Conservation (phyloP, 148 eudicot species). For the Rhododendron griersonianum region DNA sequence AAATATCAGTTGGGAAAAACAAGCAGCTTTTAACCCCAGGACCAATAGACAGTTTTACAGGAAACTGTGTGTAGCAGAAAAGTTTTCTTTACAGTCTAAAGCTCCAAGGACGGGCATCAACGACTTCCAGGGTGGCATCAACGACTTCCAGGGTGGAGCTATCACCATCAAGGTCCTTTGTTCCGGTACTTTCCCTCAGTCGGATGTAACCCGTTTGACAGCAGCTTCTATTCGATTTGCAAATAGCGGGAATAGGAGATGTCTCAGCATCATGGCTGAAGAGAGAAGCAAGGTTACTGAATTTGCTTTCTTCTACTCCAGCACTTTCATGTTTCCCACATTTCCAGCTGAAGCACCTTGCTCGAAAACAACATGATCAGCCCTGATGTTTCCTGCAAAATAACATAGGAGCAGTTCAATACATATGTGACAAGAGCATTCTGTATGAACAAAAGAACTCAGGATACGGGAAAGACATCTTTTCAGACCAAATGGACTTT, state of each 20-base stretch:
- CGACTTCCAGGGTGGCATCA: constrained; percentile 44
- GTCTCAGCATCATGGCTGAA: constrained; percentile 50
- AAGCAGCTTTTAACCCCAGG: neutral
- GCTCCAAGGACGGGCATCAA: constrained; percentile 32
- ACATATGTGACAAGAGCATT: neutral
- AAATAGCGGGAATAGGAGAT: constrained; percentile 46
- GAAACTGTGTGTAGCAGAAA: neutral
- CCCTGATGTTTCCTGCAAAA: constrained; percentile 35
- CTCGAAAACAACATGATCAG: constrained; percentile 43
- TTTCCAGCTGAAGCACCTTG: constrained; percentile 53
- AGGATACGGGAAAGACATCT: neutral
- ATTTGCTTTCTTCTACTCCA: constrained; percentile 40
- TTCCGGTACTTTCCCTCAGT: constrained; percentile 34
- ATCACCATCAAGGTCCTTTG: constrained; percentile 38
- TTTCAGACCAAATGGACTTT: neutral
- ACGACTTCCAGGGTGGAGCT: constrained; percentile 41
- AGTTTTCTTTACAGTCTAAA: constrained; percentile 19
- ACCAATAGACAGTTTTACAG: neutral
- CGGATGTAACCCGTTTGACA: constrained; percentile 29
- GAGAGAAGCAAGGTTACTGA: constrained; percentile 50
- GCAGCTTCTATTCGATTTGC: constrained; percentile 42
- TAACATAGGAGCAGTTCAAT: neutral
- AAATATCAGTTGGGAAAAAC: neutral
- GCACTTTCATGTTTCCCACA: constrained; percentile 27
- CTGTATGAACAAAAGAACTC: neutral